Conservation (phyloP, 257 asterid genomes). For the Gentiana straminea region DNA sequence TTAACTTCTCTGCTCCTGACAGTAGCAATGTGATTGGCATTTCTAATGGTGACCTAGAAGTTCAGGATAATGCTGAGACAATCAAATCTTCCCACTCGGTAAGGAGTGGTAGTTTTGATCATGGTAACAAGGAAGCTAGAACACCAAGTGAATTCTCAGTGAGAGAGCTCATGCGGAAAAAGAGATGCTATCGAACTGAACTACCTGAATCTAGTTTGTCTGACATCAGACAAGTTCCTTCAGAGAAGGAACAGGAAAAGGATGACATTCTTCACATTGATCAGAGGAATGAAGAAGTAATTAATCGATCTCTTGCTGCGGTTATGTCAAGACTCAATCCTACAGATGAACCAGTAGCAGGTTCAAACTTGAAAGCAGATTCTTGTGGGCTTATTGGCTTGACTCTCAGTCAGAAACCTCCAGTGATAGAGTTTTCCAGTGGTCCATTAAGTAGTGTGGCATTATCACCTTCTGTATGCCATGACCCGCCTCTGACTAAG, state of each 20-base stretch:
- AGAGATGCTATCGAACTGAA: slow-evolving; percentile 48
- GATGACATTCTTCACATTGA: slow-evolving; percentile 16
- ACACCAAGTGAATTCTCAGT: slow-evolving; percentile 46
- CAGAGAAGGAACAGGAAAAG: slow-evolving; percentile 15
- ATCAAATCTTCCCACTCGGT: slow-evolving; percentile 18
- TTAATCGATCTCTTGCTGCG: slow-evolving; percentile 12
- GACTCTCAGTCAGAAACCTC: slow-evolving; percentile 56
- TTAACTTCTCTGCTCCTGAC: slow-evolving; percentile 24
- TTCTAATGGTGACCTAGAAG: slow-evolving; percentile 18
- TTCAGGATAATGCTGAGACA: slow-evolving; percentile 23
- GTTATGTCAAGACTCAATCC: background rate
- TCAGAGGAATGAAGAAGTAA: slow-evolving; percentile 17
- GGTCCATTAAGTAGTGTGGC: slow-evolving; percentile 17
- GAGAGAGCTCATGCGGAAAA: slow-evolving; percentile 84
- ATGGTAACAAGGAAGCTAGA: slow-evolving; percentile 25
- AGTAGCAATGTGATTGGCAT: slow-evolving; percentile 14
- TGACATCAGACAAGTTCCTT: slow-evolving; percentile 14
- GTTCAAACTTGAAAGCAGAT: slow-evolving; percentile 20
- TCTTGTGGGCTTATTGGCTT: slow-evolving; percentile 34
- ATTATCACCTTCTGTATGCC: slow-evolving; percentile 11
- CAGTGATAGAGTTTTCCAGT: slow-evolving; percentile 41
- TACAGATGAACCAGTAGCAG: slow-evolving; percentile 22
- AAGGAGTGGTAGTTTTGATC: slow-evolving; percentile 18
- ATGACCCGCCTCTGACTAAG: slow-evolving; percentile 7
- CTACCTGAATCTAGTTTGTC: slow-evolving; percentile 25